Base-by-base conservation (phyloP, 2,329 filamentous ascomycete species). In the Calonectria crousiana region DNA sequence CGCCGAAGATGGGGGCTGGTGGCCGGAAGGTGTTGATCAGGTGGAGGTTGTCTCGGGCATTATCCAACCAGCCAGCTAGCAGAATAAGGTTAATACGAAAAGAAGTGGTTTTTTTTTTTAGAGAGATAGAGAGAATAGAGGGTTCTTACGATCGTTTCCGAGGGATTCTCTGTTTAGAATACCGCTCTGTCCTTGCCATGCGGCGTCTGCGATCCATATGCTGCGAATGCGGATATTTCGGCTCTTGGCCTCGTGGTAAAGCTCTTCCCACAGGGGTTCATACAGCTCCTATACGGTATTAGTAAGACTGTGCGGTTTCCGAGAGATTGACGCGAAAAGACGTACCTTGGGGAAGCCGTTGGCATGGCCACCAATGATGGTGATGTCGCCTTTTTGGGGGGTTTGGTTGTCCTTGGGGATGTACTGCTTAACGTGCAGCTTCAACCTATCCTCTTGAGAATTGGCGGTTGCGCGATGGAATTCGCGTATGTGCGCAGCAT, bases 171-270 rank as follows among this genome's bases (percentile, higher is more conserved):
- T 93, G 83, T 98, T 98, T 52, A 97, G 82, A 14, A 94, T 87
- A 49, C 93, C 92, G 82, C 94, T 97, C 80, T 91, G 88, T 44
- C 96, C 96, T 86, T 98, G 95, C 82, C 95, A 93, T 36, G 95
- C 92, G n/a, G 94, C 91, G 85, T 98, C 96, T 75, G 95, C 93
- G 79, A 98, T 97, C 94, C 95, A 98, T 78, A 98, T 96, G 75
- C 91, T 89, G 72, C 95, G 91, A 79, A 98, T 95, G 2, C 89
- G 88, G 79, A 97, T 91, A 23, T 92, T 92, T 71, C 89, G 86
- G 18, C 84, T 82, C 77, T 90, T 89, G 8, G 92, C 87, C 23
- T 88, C 86, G 23, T 88, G 85, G 78, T 94, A 87, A 2, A 98
- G 87, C 67, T 98, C 95, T 73, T 96, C 95, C 94, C 95, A 98